Evolutionary conservation across 345 rosid genomes (phyloP).

Genomic region (Eucalyptus microcorys): DNA sequence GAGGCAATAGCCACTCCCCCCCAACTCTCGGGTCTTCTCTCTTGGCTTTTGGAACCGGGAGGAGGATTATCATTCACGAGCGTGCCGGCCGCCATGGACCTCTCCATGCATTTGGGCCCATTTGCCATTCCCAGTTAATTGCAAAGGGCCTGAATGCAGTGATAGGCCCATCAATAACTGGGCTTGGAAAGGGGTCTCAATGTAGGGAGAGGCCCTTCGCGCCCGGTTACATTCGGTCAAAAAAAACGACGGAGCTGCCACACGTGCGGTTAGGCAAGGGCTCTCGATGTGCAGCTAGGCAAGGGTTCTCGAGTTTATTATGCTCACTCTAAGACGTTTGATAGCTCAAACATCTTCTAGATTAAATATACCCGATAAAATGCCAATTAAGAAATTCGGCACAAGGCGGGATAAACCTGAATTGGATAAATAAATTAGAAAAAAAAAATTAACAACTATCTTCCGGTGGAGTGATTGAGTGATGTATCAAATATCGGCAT

Average conservation of each 20-base stretch:
- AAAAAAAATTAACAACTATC: too few species aligned
- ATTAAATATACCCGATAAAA: neutral
- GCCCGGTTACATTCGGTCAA: neutral
- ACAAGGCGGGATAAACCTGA: accelerated
- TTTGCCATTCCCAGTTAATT: too few species aligned
- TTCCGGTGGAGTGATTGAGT: too few species aligned
- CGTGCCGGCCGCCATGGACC: neutral
- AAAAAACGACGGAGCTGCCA: neutral
- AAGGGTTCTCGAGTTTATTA: neutral
- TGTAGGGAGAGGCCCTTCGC: neutral
- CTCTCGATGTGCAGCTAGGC: neutral
- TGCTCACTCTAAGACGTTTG: neutral
- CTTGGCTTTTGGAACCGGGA: neutral
- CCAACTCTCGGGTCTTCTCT: neutral
- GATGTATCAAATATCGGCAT: too few species aligned
- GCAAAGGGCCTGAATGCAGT: too few species aligned
- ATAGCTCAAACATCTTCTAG: neutral
- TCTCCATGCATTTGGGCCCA: neutral
- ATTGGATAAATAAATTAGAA: too few species aligned
- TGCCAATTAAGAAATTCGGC: neutral
- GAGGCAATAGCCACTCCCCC: neutral
- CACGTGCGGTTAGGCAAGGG: neutral
- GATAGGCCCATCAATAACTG: too few species aligned
- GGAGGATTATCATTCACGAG: neutral
- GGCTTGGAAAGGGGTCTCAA: neutral